Base-by-base conservation (phyloP, 768 basidiomycete genomes). In the Auricularia cornea region DNA sequence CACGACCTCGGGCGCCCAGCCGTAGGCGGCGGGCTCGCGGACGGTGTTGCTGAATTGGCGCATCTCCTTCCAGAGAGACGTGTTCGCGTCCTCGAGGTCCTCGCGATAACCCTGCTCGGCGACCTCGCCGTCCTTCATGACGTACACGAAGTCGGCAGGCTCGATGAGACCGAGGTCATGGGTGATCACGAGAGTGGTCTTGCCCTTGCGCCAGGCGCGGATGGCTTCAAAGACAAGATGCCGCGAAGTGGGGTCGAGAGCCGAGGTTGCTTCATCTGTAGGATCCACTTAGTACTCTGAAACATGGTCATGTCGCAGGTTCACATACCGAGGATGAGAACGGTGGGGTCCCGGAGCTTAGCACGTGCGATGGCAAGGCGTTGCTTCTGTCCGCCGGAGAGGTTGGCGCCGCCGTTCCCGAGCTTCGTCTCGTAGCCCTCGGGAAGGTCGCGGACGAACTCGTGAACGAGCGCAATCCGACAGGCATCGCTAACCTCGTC, bases 351-450 rank as follows among this genome's bases (percentile, higher is more conserved):
- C 59, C 94, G 79, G 62, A 98, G 75, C 64, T 84, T 81, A 1
- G 92, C 95, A 59, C 96, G 78, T 0, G 96, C 96, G 63, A 99
- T 85, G 6, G 92, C 92, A 31, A 99, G 71, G 10, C 96, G 76
- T 76, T 99, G 96, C 68, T 84, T 84, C 79, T 98, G 97, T 2
- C 96, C 96, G 16, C 96, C 96, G 66, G 90, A 93, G 67, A 95
- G 74, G 52, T 82, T 85, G 2, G 89, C 83, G 2, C 94, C 95
- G 31, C 81, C 84, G 28, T 78, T 84, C 0, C 90, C 91, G 2
- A 98, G 75, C 32, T 80, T 74, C 0, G 94, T 96, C 57, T 95
- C 90, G 68, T 98, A 98, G 0, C 94, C 93, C 3, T 87, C 81
- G 0, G 92, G 92, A n/a, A 98, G 76, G 62, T 87, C 90, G 18